Evolutionary conservation across 306 rosid species (phyloP).

Genomic region (Datisca glomerata): DNA sequence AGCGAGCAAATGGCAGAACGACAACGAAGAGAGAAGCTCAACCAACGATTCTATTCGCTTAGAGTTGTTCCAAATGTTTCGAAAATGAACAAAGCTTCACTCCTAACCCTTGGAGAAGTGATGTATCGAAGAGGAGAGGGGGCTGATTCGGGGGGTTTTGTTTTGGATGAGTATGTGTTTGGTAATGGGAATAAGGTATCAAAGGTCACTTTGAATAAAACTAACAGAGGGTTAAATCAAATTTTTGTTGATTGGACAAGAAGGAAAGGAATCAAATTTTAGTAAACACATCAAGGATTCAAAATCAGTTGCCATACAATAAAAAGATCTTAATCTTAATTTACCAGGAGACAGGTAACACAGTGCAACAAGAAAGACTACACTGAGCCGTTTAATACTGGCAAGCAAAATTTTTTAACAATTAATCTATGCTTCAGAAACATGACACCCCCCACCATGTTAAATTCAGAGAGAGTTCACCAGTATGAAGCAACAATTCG

Average conservation of each 20-base stretch:
- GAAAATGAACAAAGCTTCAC: slow-evolving; percentile 94
- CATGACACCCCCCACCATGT: slow-evolving; percentile 42
- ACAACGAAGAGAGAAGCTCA: slow-evolving; percentile 86
- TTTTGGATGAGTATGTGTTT: too few species aligned
- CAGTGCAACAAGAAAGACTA: slow-evolving; percentile 19
- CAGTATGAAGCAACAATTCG: slow-evolving; percentile 52
- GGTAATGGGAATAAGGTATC: too few species aligned
- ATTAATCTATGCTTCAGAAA: slow-evolving; percentile 74
- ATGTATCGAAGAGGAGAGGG: too few species aligned
- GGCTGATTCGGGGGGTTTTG: too few species aligned
- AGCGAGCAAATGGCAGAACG: slow-evolving; percentile 95
- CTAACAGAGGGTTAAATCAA: too few species aligned
- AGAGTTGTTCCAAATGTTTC: slow-evolving; percentile 92
- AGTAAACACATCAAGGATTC: too few species aligned
- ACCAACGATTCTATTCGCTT: slow-evolving; percentile 85
- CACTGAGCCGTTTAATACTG: slow-evolving; percentile 73
- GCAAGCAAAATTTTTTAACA: slow-evolving; percentile 4
- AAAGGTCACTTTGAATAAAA: too few species aligned
- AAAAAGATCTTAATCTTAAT: too few species aligned
- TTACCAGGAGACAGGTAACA: slow-evolving; percentile 94
- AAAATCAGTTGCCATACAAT: too few species aligned
- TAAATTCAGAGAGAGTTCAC: slow-evolving; percentile 38
- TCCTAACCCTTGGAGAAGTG: slow-evolving; percentile 78
- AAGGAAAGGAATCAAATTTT: too few species aligned
- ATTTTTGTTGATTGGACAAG: too few species aligned